A percentile compares a stretch with the other conserved stretches of the same genome.
These are phyloP conservation scores for Rubroboletus satanas DNA, from an alignment of 768 basidiomycete genomes.

Conservation along the genomic window DNA sequence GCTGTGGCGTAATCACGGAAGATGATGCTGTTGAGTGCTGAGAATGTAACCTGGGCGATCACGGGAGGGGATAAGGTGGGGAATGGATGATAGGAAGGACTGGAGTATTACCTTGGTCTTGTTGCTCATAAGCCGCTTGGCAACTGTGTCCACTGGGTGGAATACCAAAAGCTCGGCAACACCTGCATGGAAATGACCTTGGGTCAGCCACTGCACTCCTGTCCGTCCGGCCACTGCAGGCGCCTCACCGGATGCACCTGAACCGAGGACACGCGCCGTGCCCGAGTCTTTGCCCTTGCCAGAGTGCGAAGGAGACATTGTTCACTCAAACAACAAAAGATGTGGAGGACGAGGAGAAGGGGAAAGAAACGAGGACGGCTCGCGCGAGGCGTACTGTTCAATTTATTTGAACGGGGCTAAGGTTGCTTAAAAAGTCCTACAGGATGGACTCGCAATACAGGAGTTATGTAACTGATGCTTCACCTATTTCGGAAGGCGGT, in stretches of 20 bases:
- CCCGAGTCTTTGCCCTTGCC: slow-evolving; percentile 75
- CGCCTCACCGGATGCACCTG: slow-evolving; percentile 77
- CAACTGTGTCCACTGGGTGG: slow-evolving; percentile 95
- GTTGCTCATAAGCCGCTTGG: slow-evolving; percentile 99
- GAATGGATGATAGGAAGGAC: not conserved
- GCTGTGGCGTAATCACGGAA: slow-evolving; percentile 83
- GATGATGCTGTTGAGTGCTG: slow-evolving; percentile 69
- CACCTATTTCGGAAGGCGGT: slow-evolving; percentile 6
- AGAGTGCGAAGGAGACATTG: slow-evolving; percentile 47
- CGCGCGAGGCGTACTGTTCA: not conserved
- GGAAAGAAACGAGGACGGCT: not conserved
- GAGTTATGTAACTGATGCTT: slow-evolving; percentile 22
- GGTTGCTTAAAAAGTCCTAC: slow-evolving; percentile 4
- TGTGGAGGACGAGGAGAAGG: not conserved
- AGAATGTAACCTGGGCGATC: slow-evolving; percentile 51
- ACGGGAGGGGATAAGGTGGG: not conserved
- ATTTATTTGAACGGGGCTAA: not conserved
- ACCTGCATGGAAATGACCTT: slow-evolving; percentile 42
- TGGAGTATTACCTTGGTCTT: slow-evolving; percentile 61
- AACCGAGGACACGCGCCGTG: slow-evolving; percentile 84
- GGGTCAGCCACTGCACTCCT: not conserved
- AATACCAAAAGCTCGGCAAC: slow-evolving; percentile 93
- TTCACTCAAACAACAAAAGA: not conserved
- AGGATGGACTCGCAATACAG: slow-evolving; percentile 5
- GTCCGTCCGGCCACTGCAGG: not conserved